Base-by-base conservation (phyloP, 2,329 filamentous ascomycete species). In the Beauveria pseudobassiana region DNA sequence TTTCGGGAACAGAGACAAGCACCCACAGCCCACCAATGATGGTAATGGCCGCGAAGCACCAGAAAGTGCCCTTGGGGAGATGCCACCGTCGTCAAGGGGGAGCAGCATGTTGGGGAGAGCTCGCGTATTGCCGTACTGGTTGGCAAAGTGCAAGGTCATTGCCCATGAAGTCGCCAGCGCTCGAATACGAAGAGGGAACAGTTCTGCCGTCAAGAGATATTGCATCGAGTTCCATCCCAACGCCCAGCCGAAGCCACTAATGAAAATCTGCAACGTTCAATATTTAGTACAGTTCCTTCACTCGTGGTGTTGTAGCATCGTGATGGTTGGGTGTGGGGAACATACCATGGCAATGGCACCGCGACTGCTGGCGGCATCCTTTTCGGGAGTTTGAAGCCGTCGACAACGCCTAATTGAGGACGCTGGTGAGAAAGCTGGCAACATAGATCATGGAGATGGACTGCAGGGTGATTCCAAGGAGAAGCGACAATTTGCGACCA, bases 101-200 rank as follows among this genome's bases (percentile, higher is more conserved):
- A 92, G 78, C 50, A 93, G 82, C 88, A 92, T 90, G 65, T 85
- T 83, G 1, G 89, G 89, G 0, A 91, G 86, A 0, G 89, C 88
- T 42, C 89, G 86, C 1, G 85, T 82, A 76, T 90, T 91, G 28
- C 88, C 89, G 70, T 90, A 92, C 73, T 91, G 88, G 73, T 90
- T 90, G 63, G 82, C 86, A 69, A 92, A 92, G 73, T 93, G 89
- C 63, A 91, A 81, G 0, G 85, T 89, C 89, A 92, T 92, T 52
- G 87, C 85, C 69, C 89, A 80, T 0, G 85, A 88, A 0, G 87
- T 88, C 22, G 86, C 84, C 10, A 91, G 74, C 4, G 88, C 88
- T 61, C 89, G 84, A 55, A 93, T 85, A 3, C 88, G 82, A 10
- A 92, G 80, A 1, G 89, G 88, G 76, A 90, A 93, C 64, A 93